Conservation (phyloP, 2,329 filamentous ascomycete genomes). For the Microdochium paspali region DNA sequence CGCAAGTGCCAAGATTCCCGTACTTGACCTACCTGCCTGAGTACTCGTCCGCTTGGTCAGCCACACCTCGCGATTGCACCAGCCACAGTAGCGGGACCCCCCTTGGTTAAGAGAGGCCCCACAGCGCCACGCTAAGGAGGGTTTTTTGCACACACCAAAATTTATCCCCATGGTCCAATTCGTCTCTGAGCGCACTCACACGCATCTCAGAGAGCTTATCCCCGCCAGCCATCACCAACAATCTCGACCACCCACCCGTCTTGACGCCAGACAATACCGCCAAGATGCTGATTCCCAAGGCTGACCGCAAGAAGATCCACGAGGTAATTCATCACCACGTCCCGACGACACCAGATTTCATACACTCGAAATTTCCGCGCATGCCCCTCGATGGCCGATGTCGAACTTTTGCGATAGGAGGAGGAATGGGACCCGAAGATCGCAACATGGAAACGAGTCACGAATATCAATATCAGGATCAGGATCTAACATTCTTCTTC, state of each 20-base stretch:
- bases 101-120: no score
- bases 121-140: slow-evolving; percentile 1
- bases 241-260: slow-evolving; percentile 38
- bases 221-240: slow-evolving; percentile 11
- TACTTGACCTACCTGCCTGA: no score
- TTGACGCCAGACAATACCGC: slow-evolving; percentile 35
- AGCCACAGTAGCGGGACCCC: slow-evolving; percentile 1
- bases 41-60: no score
- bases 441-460: not conserved
- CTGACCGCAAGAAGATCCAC: slow-evolving; percentile 99
- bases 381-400: slow-evolving; percentile 4
- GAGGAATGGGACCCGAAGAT: not conserved
- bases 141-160: slow-evolving; percentile 4
- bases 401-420: slow-evolving; percentile 2
- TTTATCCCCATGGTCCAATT: slow-evolving; percentile 1
- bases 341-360: slow-evolving; percentile 11
- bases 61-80: not conserved
- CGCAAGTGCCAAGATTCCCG: no score
- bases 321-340: slow-evolving; percentile 37
- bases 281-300: slow-evolving; percentile 98
- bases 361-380: not conserved
- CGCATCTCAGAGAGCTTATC: not conserved
- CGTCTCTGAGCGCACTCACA: not conserved
- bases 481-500: slow-evolving; percentile 3
- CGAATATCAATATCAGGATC: not conserved